These are phyloP conservation scores for Metarhizium album DNA, from an alignment of 2,329 filamentous ascomycete species.

Conservation along the genomic window DNA sequence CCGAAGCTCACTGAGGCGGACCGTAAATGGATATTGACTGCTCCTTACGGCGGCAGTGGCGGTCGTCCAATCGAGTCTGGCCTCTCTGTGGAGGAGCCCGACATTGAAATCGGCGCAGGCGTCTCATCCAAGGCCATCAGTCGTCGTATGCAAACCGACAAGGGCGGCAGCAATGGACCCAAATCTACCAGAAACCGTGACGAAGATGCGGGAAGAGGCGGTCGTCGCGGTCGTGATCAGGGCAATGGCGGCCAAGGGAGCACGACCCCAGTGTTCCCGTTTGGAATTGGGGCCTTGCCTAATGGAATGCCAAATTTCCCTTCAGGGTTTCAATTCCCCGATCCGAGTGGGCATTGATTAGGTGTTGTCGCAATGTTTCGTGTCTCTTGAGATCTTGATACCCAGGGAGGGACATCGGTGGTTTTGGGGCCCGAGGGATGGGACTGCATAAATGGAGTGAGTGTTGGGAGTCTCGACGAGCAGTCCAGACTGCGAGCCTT, in stretches of 20 bases:
- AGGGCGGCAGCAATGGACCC: constrained; percentile 52
- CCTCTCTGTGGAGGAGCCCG: constrained; percentile 89
- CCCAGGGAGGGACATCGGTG: not conserved
- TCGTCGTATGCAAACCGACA: constrained; percentile 58
- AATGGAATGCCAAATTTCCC: constrained; percentile 34
- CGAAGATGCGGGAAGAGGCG: constrained; percentile 17
- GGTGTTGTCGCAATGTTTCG: constrained; percentile 1
- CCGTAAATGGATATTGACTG: constrained; percentile 92
- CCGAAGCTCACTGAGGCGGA: constrained; percentile 89
- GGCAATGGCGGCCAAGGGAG: constrained; percentile 12
- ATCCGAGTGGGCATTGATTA: constrained; percentile 16
- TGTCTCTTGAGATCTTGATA: not conserved
- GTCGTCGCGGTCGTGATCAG: constrained; percentile 10
- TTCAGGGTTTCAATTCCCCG: constrained; percentile 27
- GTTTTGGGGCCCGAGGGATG: not conserved
- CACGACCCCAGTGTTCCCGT: constrained; percentile 22
- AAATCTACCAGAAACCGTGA: constrained; percentile 45
- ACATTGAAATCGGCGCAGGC: constrained; percentile 95
- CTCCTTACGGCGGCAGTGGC: constrained; percentile 86
- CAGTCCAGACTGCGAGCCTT: not conserved
- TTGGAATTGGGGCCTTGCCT: constrained; percentile 28
- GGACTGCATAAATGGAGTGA: not conserved
- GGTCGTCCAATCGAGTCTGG: constrained; percentile 70
- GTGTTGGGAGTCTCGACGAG: not conserved
- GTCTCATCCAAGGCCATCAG: constrained; percentile 87